Base-by-base conservation (phyloP, 768 basidiomycete species). In the Lyophyllum atratum region DNA sequence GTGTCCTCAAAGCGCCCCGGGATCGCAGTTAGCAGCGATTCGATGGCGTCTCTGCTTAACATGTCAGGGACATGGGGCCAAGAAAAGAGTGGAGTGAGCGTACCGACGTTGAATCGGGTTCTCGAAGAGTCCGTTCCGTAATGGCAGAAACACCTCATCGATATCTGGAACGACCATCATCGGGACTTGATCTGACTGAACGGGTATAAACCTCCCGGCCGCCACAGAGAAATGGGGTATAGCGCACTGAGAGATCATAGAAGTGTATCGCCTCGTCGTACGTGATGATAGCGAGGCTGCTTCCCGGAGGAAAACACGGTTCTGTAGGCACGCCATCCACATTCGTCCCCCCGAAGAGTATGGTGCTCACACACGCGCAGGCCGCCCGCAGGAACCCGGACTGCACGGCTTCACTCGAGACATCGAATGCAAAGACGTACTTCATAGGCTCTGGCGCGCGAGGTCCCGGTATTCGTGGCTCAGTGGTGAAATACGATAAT, bases 61-160 rank as follows among this genome's bases (percentile, higher is more conserved):
- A 39, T 40, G 26, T 37, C 43, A 46, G 45, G 22, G 7, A 37
- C 5, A 24, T 9, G 7, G 17, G 4, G 31, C 17, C 22, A 15
- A 34, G n/a, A 11, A 33, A 14, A 21, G 29, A 26, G 6, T 49
- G 51, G 40, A 28, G 51, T 45, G 51, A 54, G 72, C 83, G 59
- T 60, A 93, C 92, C 87, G 81, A 45, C 86, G 87, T 58, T 87
- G 83, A 50, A 66, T 58, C 14, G 93, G 89, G 57, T 92, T 81
- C 10, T 89, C 93, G 58, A 98, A 90, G 39, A 95, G 76, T 2
- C 87, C 89, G 5, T 78, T 73, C 19, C 76, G 76, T 22, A 93
- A 69, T 0, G 97, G 97, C 1, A 91, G 71, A 71, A 95, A 98
- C 19, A 94, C 86, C 53, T 99, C 97, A n/a, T 93, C 89, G 34